phyloP scores from a whole-genome alignment of 2,329 filamentous ascomycete genomes.

The Cercospora sojina region DNA sequence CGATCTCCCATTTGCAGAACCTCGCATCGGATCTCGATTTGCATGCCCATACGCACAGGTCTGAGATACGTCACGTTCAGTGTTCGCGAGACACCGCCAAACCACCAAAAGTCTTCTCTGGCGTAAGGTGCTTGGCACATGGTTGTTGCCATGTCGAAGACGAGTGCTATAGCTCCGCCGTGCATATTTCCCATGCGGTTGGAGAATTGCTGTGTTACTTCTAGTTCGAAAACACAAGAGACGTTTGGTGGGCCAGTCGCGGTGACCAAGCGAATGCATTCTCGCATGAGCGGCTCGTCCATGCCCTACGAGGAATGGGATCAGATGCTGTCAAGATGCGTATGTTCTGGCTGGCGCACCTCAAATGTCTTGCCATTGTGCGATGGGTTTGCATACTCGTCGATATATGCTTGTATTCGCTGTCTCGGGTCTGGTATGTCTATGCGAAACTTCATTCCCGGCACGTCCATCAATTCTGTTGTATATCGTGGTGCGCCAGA shows the following conservation, averaged over 20 bases:
- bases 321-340: background rate
- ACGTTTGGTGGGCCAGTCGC: background rate
- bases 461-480: background rate
- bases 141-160: background rate
- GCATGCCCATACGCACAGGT: background rate
- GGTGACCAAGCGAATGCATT: background rate
- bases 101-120: background rate
- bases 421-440: background rate
- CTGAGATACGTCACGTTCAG: background rate
- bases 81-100: background rate
- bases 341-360: background rate
- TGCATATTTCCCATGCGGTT: slow-evolving; percentile 1
- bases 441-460: background rate
- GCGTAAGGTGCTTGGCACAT: background rate
- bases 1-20: background rate
- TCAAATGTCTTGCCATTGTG: background rate
- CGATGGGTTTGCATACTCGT: background rate
- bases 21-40: background rate
- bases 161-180: background rate
- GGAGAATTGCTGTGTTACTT: background rate
- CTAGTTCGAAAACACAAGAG: background rate
- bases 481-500: background rate
- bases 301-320: background rate
- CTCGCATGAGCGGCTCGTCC: background rate
- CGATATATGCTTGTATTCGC: background rate